Evolutionary conservation across 768 basidiomycete species (phyloP).

Genomic region (Calocera cornea): DNA sequence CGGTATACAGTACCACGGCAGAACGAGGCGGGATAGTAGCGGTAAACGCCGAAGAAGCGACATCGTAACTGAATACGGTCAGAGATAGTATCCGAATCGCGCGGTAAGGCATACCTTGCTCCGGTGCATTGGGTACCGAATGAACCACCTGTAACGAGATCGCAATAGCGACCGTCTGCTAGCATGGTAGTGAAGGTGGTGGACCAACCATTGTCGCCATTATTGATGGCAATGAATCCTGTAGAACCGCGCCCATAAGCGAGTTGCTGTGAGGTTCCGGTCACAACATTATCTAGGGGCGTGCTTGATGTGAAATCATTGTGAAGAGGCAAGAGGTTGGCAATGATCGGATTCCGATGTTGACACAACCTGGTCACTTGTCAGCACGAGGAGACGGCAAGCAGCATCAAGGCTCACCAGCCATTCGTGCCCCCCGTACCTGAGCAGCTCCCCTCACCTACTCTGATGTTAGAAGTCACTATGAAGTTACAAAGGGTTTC

Average conservation of each 20-base stretch:
- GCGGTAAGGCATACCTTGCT: conserved; percentile 28
- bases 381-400: neutral
- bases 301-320: conserved; percentile 18
- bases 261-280: conserved; percentile 44
- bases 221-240: conserved; percentile 58
- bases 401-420: conserved; percentile 1
- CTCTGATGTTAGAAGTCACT: neutral
- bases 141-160: conserved; percentile 42
- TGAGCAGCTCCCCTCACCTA: conserved; percentile 11
- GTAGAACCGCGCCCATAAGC: conserved; percentile 48
- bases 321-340: conserved; percentile 14
- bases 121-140: conserved; percentile 37
- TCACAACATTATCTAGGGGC: conserved; percentile 40
- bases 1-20: neutral
- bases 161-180: conserved; percentile 47
- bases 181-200: conserved; percentile 44
- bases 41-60: neutral
- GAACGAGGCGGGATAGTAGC: neutral
- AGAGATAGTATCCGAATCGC: neutral
- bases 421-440: conserved; percentile 10
- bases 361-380: conserved; percentile 13
- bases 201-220: conserved; percentile 42
- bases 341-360: conserved; percentile 16
- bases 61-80: neutral
- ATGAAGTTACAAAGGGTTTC: neutral